Conservation (phyloP, 225 moss, liverwort and hornwort species). For the Neckera pumila region DNA sequence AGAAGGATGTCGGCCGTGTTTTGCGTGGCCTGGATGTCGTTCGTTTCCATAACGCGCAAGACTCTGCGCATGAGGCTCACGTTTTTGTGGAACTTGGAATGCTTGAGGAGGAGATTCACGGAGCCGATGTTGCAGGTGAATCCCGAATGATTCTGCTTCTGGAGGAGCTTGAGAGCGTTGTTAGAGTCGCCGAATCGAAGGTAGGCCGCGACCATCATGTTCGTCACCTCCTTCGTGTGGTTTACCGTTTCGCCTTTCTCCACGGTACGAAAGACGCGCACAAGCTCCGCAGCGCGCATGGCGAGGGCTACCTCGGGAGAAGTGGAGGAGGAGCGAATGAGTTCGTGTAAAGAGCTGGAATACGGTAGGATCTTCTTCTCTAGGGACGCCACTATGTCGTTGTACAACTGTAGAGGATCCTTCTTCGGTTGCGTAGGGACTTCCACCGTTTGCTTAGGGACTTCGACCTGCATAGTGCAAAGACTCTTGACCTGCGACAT, state of each 20-base stretch:
- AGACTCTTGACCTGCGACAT: not conserved
- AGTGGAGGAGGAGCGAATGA: slow-evolving; percentile 9
- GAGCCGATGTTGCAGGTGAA: slow-evolving; percentile 13
- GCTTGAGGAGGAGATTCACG: slow-evolving; percentile 21
- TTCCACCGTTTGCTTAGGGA: not conserved
- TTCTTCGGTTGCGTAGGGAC: not conserved
- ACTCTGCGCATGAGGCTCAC: slow-evolving; percentile 4
- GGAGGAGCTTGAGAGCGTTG: slow-evolving; percentile 48
- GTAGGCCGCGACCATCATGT: slow-evolving; percentile 70
- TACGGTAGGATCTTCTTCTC: slow-evolving; percentile 4
- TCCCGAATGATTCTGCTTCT: not conserved
- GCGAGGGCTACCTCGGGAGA: slow-evolving; percentile 54
- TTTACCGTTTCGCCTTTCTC: slow-evolving; percentile 39
- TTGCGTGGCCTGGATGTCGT: slow-evolving; percentile 2
- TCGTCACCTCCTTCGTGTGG: slow-evolving; percentile 44
- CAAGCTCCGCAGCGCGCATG: slow-evolving; percentile 42
- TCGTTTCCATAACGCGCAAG: slow-evolving; percentile 11
- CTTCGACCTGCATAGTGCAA: not conserved
- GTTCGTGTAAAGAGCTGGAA: not conserved
- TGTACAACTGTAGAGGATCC: not conserved
- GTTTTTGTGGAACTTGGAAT: slow-evolving; percentile 7
- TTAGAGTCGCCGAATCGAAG: slow-evolving; percentile 48
- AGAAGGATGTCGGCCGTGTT: slow-evolving; percentile 13
- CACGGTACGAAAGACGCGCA: slow-evolving; percentile 43
- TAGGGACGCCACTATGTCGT: not conserved